A percentile compares a stretch with the other conserved stretches of the same genome.
Conservation (phyloP, 176 grass and related monocot genomes). For the Tillandsia fasciculata region DNA sequence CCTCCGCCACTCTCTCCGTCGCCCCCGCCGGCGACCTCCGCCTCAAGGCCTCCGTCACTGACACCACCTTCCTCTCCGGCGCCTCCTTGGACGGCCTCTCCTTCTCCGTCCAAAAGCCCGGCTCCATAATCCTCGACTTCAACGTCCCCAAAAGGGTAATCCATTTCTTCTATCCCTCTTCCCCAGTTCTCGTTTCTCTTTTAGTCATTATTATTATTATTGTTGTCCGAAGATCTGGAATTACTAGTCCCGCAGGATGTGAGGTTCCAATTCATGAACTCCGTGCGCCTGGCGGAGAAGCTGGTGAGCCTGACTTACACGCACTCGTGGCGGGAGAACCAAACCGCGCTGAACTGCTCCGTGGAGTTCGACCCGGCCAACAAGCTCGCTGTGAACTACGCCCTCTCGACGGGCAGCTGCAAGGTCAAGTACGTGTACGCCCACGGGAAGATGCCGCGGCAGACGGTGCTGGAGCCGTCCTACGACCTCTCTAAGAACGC, state of each 20-base stretch:
- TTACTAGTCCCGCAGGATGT: slow-evolving; percentile 37
- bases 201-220: neutral
- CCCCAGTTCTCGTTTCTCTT: neutral
- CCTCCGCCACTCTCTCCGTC: slow-evolving; percentile 26
- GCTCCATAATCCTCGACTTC: slow-evolving; percentile 70
- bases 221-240: neutral
- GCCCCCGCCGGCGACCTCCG: slow-evolving; percentile 48
- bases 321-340: slow-evolving; percentile 30
- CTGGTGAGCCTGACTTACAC: slow-evolving; percentile 72
- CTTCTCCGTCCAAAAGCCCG: slow-evolving; percentile 79
- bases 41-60: slow-evolving; percentile 61
- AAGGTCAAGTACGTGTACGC: slow-evolving; percentile 77
- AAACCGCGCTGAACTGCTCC: slow-evolving; percentile 43
- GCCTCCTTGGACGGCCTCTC: slow-evolving; percentile 66
- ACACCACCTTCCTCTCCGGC: slow-evolving; percentile 62
- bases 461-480: slow-evolving; percentile 67
- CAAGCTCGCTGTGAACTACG: slow-evolving; percentile 61
- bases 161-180: neutral
- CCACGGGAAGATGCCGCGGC: slow-evolving; percentile 34
- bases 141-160: slow-evolving; percentile 44
- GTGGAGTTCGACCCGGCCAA: slow-evolving; percentile 57
- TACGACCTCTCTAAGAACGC: slow-evolving; percentile 65
- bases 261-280: slow-evolving; percentile 94
- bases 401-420: slow-evolving; percentile 42
- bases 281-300: slow-evolving; percentile 55